These are phyloP conservation scores for Lactarius tabidus DNA, from an alignment of 768 basidiomycete genomes.

Conservation along the genomic window DNA sequence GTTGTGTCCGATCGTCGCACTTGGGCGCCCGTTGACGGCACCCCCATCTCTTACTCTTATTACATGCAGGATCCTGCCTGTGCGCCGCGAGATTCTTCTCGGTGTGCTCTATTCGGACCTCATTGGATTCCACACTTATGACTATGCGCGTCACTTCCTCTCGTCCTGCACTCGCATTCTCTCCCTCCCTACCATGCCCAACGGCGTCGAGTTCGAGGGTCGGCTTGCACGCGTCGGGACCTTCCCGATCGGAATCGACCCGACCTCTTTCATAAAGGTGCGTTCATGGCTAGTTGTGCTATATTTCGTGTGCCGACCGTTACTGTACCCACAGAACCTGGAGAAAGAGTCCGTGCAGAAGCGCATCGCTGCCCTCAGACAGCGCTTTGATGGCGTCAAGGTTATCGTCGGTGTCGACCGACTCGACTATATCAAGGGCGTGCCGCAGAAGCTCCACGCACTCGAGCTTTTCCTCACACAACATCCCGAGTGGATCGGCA, in stretches of 20 bases:
- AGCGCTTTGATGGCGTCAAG: slow-evolving; percentile 90
- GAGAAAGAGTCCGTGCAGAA: slow-evolving; percentile 74
- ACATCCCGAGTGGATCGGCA: slow-evolving; percentile 99
- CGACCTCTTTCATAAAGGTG: slow-evolving; percentile 82
- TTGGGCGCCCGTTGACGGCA: slow-evolving; percentile 7
- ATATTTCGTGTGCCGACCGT: slow-evolving; percentile 8
- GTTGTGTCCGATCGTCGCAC: slow-evolving; percentile 26
- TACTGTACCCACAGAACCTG: slow-evolving; percentile 52
- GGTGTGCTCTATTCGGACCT: slow-evolving; percentile 95
- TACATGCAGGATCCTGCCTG: slow-evolving; percentile 78
- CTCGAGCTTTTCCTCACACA: slow-evolving; percentile 95
- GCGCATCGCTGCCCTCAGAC: slow-evolving; percentile 77
- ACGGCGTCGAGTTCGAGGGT: slow-evolving; percentile 95
- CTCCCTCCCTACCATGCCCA: slow-evolving; percentile 93
- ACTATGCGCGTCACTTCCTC: slow-evolving; percentile 98
- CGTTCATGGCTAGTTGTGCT: slow-evolving; percentile 23
- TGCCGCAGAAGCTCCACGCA: slow-evolving; percentile 96
- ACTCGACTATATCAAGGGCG: slow-evolving; percentile 99
- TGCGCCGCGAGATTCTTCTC: slow-evolving; percentile 94
- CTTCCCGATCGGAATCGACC: slow-evolving; percentile 99
- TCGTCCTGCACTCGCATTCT: slow-evolving; percentile 97
- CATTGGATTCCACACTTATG: slow-evolving; percentile 99
- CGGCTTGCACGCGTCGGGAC: slow-evolving; percentile 96
- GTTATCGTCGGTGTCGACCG: slow-evolving; percentile 98
- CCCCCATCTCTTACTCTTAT: too few relatives aligned